Base-by-base conservation (phyloP, 2,329 filamentous ascomycete genomes). In the Huntiella abstrusa region DNA sequence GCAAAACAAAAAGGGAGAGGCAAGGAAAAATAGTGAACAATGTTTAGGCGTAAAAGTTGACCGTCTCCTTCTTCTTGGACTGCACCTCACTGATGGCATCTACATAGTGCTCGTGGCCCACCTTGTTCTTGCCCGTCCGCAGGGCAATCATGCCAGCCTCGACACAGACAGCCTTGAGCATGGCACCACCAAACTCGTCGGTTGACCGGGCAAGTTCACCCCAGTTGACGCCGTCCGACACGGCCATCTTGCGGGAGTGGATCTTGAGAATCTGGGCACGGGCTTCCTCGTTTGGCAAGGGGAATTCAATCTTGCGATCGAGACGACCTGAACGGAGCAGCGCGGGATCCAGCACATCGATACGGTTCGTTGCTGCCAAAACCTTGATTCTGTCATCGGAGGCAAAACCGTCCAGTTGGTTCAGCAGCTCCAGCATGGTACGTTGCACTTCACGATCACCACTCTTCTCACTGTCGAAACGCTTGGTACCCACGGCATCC, bases 131-230 rank as follows among this genome's bases (percentile, higher is more conserved):
- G 51, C 91, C 91, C 62, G 80, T 85, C 55, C 91, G 76, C 58
- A 98, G 69, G 22, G 91, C 91, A 65, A 98, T 98, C 91, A 98
- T 98, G 60, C 91, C 91, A 44, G 91, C 91, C 68, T 98, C 91
- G 19, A 98, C 91, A 62, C 91, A 98, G 16, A 98, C 91, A 38
- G 91, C 91, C 73, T 98, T 98, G 55, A 98, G 68, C 77, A 93
- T 88, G 51, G 91, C 91, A 60, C 91, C 91, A 50, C 91, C 91
- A 61, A 98, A 98, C 65, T 98, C 91, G 61, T 98, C 91, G 13
- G 91, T 98, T 65, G 86, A 95, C 58, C 91, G 77, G 5, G 91
- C 91, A 65, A 98, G 62, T 63, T 98, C 91, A 50, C 79, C 74
- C 87, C 91, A 98, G 71, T 98, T 98, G 59, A 98, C 83, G 46